Conservation (phyloP, 768 basidiomycete genomes). For the Suillus hirtellus region DNA sequence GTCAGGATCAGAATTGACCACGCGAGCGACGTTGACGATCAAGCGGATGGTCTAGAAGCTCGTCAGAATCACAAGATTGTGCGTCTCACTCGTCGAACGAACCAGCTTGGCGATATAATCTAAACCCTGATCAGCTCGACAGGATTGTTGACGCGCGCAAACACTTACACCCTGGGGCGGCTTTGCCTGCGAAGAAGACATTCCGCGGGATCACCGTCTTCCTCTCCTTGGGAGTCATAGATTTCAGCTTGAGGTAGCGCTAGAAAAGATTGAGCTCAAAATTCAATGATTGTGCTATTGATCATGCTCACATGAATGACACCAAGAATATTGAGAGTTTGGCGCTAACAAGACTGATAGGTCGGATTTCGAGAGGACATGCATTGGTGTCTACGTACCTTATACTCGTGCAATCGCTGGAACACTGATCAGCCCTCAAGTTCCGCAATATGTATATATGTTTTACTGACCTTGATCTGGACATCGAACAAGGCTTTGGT, state of each 20-base stretch:
- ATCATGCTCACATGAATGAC: conserved; percentile 69
- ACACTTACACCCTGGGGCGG: conserved; percentile 83
- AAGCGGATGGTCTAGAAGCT: conserved; percentile 75
- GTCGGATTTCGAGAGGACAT: neutral
- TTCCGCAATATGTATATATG: neutral
- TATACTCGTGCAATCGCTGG: conserved; percentile 90
- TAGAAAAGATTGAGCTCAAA: conserved; percentile 30
- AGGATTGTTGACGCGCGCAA: neutral
- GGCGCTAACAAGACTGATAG: conserved; percentile 53
- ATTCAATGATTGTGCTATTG: neutral
- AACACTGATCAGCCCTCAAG: conserved; percentile 12
- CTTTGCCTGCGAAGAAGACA: conserved; percentile 98
- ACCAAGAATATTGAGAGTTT: conserved; percentile 91
- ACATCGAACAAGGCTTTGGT: conserved; percentile 85
- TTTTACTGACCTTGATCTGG: conserved; percentile 69
- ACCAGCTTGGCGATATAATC: conserved; percentile 93
- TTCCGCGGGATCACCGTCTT: conserved; percentile 84
- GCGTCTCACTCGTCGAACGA: conserved; percentile 14
- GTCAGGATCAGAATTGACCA: conserved; percentile 74
- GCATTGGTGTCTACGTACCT: conserved; percentile 41
- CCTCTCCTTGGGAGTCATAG: conserved; percentile 72
- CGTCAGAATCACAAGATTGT: conserved; percentile 1
- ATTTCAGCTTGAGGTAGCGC: conserved; percentile 83
- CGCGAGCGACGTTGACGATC: conserved; percentile 84
- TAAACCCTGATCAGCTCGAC: conserved; percentile 27